These are phyloP conservation scores for Xerocomellus dryophilus DNA, from an alignment of 768 basidiomycete genomes.

Conservation along the genomic window DNA sequence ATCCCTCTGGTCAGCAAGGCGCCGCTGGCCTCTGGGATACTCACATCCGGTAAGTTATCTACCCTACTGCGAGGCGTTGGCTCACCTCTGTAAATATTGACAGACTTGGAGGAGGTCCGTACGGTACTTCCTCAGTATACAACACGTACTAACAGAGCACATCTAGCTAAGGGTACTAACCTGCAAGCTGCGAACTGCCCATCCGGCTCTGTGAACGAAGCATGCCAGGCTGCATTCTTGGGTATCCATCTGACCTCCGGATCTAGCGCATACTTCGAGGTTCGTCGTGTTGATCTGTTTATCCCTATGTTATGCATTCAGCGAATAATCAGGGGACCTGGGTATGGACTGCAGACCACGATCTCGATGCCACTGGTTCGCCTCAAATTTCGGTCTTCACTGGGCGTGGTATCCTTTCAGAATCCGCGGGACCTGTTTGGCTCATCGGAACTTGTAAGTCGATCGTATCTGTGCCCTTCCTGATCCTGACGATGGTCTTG, in stretches of 20 bases:
- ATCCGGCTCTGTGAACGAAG: slow-evolving; percentile 36
- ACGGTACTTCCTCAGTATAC: background rate
- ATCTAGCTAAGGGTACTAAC: slow-evolving; percentile 50
- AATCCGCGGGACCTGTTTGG: slow-evolving; percentile 80
- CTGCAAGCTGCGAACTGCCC: slow-evolving; percentile 45
- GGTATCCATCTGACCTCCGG: slow-evolving; percentile 55
- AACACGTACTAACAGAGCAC: background rate
- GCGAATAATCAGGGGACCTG: slow-evolving; percentile 53
- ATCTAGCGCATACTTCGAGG: slow-evolving; percentile 64
- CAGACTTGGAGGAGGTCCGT: slow-evolving; percentile 30
- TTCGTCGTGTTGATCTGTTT: slow-evolving; percentile 14
- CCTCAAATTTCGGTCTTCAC: slow-evolving; percentile 55
- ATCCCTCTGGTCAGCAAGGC: slow-evolving; percentile 50
- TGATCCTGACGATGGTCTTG: background rate
- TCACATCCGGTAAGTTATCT: slow-evolving; percentile 33
- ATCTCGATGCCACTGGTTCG: slow-evolving; percentile 47
- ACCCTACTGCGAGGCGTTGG: background rate
- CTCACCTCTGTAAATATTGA: background rate
- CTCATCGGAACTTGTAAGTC: slow-evolving; percentile 59
- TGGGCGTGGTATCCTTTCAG: slow-evolving; percentile 71
- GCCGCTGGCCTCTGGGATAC: slow-evolving; percentile 53
- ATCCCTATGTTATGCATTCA: background rate
- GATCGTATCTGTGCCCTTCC: background rate
- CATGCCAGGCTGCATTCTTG: slow-evolving; percentile 64
- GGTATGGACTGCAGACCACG: slow-evolving; percentile 81